A percentile compares a stretch with the other conserved stretches of the same genome.
Evolutionary conservation across 2,329 filamentous ascomycete genomes (phyloP).

Genomic region (Cyphellophora europaea): DNA sequence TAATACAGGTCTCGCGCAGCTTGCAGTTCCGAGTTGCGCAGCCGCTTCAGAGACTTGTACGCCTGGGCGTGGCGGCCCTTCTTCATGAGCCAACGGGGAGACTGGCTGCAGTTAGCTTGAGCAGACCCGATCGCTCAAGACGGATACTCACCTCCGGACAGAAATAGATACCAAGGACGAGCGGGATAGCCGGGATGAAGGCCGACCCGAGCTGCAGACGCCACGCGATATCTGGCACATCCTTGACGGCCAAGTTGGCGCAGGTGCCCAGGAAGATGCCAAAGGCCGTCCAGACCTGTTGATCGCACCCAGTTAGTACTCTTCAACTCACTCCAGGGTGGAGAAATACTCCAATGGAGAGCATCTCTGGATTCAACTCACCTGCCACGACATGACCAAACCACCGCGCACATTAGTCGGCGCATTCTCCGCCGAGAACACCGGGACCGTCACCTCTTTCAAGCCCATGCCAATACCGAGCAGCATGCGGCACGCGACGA

Average conservation of each 20-base stretch:
- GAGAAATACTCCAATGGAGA: too few species aligned
- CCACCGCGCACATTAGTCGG: conserved; percentile 45
- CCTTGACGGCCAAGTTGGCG: conserved; percentile 32
- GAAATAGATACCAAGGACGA: conserved; percentile 36
- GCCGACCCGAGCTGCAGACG: conserved; percentile 37
- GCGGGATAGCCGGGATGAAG: conserved; percentile 37
- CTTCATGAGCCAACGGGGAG: conserved; percentile 38
- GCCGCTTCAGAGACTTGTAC: conserved; percentile 31
- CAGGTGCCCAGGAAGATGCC: conserved; percentile 31
- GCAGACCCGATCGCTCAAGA: neutral
- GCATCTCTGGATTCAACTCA: too few species aligned
- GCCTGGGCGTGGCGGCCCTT: conserved; percentile 32
- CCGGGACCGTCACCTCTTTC: conserved; percentile 38
- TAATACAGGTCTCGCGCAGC: conserved; percentile 37
- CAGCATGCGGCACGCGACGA: conserved; percentile 48
- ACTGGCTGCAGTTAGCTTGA: too few species aligned
- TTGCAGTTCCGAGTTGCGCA: conserved; percentile 34
- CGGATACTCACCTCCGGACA: conserved; percentile 25
- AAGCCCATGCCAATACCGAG: conserved; percentile 30
- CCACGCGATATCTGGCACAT: conserved; percentile 29
- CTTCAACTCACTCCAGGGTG: too few species aligned
- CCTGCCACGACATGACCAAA: conserved; percentile 47
- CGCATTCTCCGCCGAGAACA: conserved; percentile 45
- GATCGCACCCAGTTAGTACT: too few species aligned
- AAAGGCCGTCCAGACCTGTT: conserved; percentile 37